These are phyloP conservation scores for Decorospora gaudefroyi DNA, from an alignment of 2,329 filamentous ascomycete species.

Conservation along the genomic window DNA sequence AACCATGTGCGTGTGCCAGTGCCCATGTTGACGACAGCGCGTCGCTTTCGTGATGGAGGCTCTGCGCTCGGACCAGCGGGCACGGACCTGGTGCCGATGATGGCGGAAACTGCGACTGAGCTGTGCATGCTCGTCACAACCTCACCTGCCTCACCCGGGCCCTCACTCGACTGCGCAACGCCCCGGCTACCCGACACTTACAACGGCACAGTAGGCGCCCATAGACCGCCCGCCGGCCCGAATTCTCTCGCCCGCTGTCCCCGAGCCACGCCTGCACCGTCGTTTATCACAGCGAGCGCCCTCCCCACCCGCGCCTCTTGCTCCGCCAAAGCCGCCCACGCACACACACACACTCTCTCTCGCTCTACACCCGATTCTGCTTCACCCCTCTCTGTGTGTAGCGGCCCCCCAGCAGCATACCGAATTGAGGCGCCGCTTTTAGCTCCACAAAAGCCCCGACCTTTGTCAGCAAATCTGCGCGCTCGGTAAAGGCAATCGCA, in stretches of 20 bases:
- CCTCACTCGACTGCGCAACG: constrained; percentile 7
- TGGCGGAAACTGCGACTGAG: constrained; percentile 25
- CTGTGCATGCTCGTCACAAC: constrained; percentile 19
- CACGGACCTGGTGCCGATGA: constrained; percentile 19
- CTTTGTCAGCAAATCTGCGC: constrained; percentile 7
- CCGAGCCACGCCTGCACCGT: constrained; percentile 48
- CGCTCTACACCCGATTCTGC: constrained; percentile 3
- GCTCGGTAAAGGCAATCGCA: constrained; percentile 18
- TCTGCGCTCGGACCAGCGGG: constrained; percentile 11
- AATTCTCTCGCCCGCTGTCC: constrained; percentile 24
- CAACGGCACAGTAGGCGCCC: constrained; percentile 12
- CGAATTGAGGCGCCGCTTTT: constrained; percentile 9
- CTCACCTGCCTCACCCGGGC: constrained; percentile 22
- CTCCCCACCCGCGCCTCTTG: constrained; percentile 23
- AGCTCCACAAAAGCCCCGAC: constrained; percentile 8
- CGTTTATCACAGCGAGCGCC: constrained; percentile 27
- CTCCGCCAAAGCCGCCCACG: constrained; percentile 19
- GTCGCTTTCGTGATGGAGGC: constrained; percentile 20
- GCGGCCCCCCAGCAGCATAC: not conserved
- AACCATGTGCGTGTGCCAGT: too few species aligned
- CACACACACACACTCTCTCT: constrained; percentile 8
- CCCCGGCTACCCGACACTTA: constrained; percentile 16
- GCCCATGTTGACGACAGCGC: constrained; percentile 13
- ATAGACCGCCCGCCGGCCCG: too few species aligned
- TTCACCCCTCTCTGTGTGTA: too few species aligned